These are phyloP conservation scores for Fusarium bactridioides DNA, from an alignment of 2,329 filamentous ascomycete genomes.

Conservation along the genomic window DNA sequence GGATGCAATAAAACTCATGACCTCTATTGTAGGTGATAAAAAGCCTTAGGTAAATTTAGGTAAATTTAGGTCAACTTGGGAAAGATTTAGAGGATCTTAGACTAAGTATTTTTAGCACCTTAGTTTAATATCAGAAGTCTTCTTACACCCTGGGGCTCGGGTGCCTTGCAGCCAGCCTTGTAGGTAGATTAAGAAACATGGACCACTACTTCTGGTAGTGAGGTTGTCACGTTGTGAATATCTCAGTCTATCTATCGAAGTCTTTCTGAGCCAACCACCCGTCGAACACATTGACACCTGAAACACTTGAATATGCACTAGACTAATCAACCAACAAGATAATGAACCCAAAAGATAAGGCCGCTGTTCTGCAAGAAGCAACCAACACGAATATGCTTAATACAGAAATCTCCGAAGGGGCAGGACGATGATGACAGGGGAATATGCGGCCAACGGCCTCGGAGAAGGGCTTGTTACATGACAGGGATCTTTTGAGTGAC, in stretches of 20 bases:
- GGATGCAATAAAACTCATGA: too few species aligned
- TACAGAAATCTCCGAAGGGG: neutral
- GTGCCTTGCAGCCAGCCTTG: neutral
- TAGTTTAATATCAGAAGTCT: too few species aligned
- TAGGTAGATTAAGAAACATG: neutral
- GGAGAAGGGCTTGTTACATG: neutral
- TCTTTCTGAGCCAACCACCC: too few species aligned
- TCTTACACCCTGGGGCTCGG: too few species aligned
- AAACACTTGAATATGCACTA: neutral
- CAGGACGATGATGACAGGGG: neutral
- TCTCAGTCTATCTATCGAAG: neutral
- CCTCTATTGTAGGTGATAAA: too few species aligned
- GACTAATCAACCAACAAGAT: constrained; percentile 45
- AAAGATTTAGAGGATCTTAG: too few species aligned
- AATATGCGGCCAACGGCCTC: neutral
- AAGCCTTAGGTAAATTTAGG: too few species aligned
- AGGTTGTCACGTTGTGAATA: neutral
- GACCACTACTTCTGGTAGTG: neutral
- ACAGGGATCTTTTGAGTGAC: constrained; percentile 7
- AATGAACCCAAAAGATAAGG: constrained; percentile 65
- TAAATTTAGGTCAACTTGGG: too few species aligned
- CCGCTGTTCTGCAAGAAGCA: neutral
- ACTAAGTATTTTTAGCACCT: too few species aligned
- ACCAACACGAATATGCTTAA: neutral
- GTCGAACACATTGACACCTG: neutral